Evolutionary conservation across 225 moss, liverwort and hornwort species (phyloP), one percentile per base, ranked within the genome.

Genomic region (Marchantia paleacea): DNA sequence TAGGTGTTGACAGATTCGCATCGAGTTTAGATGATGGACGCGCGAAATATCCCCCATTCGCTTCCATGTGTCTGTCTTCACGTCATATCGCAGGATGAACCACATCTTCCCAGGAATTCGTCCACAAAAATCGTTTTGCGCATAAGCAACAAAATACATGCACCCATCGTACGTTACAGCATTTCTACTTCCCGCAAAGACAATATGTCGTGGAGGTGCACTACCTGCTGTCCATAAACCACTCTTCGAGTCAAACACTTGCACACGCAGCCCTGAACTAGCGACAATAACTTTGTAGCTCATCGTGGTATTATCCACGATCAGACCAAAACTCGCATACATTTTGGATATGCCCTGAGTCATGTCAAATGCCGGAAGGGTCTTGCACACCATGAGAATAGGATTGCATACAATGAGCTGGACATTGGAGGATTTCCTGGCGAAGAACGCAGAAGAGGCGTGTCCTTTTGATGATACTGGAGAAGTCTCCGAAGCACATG

Each of bases 251-350:
- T 74, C 54, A 30, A 53, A 74, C 26, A 74, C 55, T 15, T 74
- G 74, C 26, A 74, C 74, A 8, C 22, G 16, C 13, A 28, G 25
- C 8, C 25, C 26, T 28, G 54, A 14, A 54, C 16, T 14, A 15
- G 54, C 54, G 28, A 74, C 74, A 20, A 74, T 16, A 7, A 74
- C 74, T 55, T 74, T 55, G 28, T 55, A 74, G 54, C 55, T 74
- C 54, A 55, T 12, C 26, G 24, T 54, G 7, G 22, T 1, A 7
- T 10, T n/a, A 29, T 74, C 55, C 15, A 74, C 74, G 53, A 28
- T 25, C 29, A 74, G 74, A 55, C 28, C 74, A 24, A 74, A 13
- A 22, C 28, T 74, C 18, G 28, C 12, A 29, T 26, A 26, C 26
- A 6, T 39, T 39, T 13, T 69, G 11, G 31, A 30, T 18, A 39